These are phyloP conservation scores for Aphanomyces stellatus DNA, from an alignment of 352 stramenopile genomes.

Conservation along the genomic window DNA sequence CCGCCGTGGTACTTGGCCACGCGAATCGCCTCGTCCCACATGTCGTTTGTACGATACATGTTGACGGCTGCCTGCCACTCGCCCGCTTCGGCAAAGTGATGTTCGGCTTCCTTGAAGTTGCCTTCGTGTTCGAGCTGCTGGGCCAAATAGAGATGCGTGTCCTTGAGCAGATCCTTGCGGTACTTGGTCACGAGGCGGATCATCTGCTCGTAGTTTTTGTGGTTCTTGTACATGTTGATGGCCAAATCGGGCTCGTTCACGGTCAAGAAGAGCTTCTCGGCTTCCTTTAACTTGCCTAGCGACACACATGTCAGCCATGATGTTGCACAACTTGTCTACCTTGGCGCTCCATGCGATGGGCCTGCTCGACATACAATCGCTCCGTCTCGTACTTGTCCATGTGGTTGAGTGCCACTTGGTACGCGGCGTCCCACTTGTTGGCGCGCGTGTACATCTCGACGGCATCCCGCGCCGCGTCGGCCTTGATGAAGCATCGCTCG, in stretches of 20 bases:
- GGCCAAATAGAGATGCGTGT: slow-evolving; percentile 89
- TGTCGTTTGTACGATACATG: slow-evolving; percentile 92
- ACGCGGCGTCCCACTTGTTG: slow-evolving; percentile 90
- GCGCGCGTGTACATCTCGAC: slow-evolving; percentile 93
- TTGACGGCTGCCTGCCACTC: slow-evolving; percentile 91
- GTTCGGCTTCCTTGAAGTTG: slow-evolving; percentile 89
- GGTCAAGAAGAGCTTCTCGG: slow-evolving; percentile 90
- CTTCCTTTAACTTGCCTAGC: slow-evolving; percentile 83
- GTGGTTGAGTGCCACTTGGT: slow-evolving; percentile 88
- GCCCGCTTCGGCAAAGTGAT: slow-evolving; percentile 86
- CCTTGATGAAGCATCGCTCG: slow-evolving; percentile 90
- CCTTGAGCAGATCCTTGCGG: slow-evolving; percentile 88
- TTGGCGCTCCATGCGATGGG: slow-evolving; percentile 83
- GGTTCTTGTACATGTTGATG: slow-evolving; percentile 97
- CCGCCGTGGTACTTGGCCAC: slow-evolving; percentile 91
- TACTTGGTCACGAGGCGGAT: slow-evolving; percentile 90
- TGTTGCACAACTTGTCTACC: slow-evolving; percentile 12
- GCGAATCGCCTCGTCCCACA: slow-evolving; percentile 93
- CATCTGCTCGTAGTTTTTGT: slow-evolving; percentile 94
- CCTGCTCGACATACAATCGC: slow-evolving; percentile 89
- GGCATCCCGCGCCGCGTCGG: slow-evolving; percentile 75
- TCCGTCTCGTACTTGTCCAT: slow-evolving; percentile 90
- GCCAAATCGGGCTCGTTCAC: slow-evolving; percentile 89
- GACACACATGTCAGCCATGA: neutral
- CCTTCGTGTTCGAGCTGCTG: slow-evolving; percentile 90